These are phyloP conservation scores for Asparagopsis taxiformis DNA, from an alignment of 31 red algal genomes.

Conservation along the genomic window DNA sequence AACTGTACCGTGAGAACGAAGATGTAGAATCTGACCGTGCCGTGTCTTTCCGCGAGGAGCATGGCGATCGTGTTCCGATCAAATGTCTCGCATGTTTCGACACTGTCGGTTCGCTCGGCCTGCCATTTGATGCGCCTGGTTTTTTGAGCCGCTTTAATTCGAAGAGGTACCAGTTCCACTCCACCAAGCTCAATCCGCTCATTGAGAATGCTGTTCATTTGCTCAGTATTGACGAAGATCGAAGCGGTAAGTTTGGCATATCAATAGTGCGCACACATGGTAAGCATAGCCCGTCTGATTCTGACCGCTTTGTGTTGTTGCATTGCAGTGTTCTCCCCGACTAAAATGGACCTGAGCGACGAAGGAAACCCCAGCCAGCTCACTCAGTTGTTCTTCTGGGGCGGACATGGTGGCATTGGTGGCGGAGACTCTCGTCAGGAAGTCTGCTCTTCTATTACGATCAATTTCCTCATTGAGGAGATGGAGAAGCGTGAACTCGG, in stretches of 20 bases:
- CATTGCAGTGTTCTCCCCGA: conserved; percentile 24
- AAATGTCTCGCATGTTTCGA: conserved; percentile 62
- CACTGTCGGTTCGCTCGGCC: conserved; percentile 52
- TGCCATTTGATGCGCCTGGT: conserved; percentile 20
- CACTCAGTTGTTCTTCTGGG: conserved; percentile 37
- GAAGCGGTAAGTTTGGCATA: conserved; percentile 1
- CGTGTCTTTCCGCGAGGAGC: conserved; percentile 12
- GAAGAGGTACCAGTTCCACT: conserved; percentile 51
- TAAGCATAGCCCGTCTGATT: too few species aligned
- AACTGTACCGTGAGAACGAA: conserved; percentile 50
- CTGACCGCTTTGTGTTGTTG: not conserved
- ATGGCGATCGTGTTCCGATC: conserved; percentile 53
- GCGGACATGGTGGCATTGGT: conserved; percentile 40
- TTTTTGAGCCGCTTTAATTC: not conserved
- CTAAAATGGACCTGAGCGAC: conserved; percentile 18
- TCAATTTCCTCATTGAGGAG: conserved; percentile 19
- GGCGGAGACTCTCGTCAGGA: conserved; percentile 6
- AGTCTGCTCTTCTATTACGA: not conserved
- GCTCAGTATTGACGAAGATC: conserved; percentile 64
- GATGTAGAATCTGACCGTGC: conserved; percentile 17
- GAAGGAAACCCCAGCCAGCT: conserved; percentile 11
- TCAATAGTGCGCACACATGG: too few species aligned
- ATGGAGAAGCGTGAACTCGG: conserved; percentile 9
- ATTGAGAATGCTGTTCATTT: conserved; percentile 70
- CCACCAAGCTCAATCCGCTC: conserved; percentile 21